Conservation (phyloP, 768 basidiomycete genomes). For the Tricholoma sp. region DNA sequence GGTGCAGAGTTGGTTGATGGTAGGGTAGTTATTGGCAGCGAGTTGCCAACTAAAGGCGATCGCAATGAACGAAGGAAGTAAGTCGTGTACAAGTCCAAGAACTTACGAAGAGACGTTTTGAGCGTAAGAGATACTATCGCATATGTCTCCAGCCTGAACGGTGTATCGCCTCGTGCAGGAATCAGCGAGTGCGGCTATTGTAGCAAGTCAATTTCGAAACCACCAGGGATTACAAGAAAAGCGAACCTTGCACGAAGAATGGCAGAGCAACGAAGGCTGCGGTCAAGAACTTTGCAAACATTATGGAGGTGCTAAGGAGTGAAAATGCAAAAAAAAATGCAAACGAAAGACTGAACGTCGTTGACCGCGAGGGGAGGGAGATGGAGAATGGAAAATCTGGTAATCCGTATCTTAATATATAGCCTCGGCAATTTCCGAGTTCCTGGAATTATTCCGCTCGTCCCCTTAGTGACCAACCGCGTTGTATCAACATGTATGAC, state of each 20-base stretch:
- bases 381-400: constrained; percentile 1
- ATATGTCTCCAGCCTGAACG: constrained; percentile 53
- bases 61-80: constrained; percentile 1
- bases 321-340: constrained; percentile 15
- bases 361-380: constrained; percentile 3
- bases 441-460: constrained; percentile 2
- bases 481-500: neutral
- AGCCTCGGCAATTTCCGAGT: constrained; percentile 14
- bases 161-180: constrained; percentile 60
- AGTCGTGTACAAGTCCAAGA: neutral
- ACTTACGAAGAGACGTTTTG: constrained; percentile 61
- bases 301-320: constrained; percentile 15
- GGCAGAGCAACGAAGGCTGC: constrained; percentile 41
- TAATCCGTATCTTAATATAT: neutral
- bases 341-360: constrained; percentile 17
- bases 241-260: constrained; percentile 40
- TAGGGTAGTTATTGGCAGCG: constrained; percentile 49
- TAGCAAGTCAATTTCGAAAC: neutral
- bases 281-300: constrained; percentile 21
- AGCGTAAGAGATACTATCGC: constrained; percentile 61
- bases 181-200: constrained; percentile 26
- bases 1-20: constrained; percentile 48
- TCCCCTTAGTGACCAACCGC: constrained; percentile 10
- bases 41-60: constrained; percentile 60
- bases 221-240: neutral